Evolutionary conservation across 306 rosid genomes (phyloP), one percentile per base, ranked within the genome.

Genomic region (Acacia acuminata): DNA sequence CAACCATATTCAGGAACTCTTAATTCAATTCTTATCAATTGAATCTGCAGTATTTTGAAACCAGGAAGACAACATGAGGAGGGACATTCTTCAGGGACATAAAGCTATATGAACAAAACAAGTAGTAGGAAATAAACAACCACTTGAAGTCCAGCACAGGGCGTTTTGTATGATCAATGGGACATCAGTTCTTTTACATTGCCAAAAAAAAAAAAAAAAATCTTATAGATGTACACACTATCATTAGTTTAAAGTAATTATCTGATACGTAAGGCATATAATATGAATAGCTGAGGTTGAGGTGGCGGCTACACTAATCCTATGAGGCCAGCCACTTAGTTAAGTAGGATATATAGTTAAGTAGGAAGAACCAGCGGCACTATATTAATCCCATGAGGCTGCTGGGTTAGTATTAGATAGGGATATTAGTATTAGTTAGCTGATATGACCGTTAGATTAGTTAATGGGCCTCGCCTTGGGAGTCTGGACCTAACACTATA

Each of bases 1-100:
- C 99, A 96, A 17, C 99, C 96, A 71, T 91, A 96, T 69, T 93
- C 96, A 4, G 99, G 99, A 43, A 96, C 99, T 93, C 99, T 91
- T 50, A 93, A 50, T 85, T 96, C 94, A 82, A 96, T 96, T 91
- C 99, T 96, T 20, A 96, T 69, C 63, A 96, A 86, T 80, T 96
- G 99, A 90, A 91, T 73, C 98, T 96, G 91, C 73, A 70, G 79
- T 15, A 56, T 25, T 72, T 66, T 74, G 80, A 14, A 20, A 38
- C 10, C 76, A 82, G 14, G 43, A 32, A 71, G 38, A 43, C 58
- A 45, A 71, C 58, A 45, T 71, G 58, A 71, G 76, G 58, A 71
- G n/a, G 76, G 22, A 2, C 36, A 71, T 38, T 14, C 56, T 58
- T 27, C 60, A 14, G 17, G 42, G 24, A 55, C 51, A 27, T 53